Conservation (phyloP, 2,329 filamentous ascomycete species). For the Phialemoniopsis sp. region DNA sequence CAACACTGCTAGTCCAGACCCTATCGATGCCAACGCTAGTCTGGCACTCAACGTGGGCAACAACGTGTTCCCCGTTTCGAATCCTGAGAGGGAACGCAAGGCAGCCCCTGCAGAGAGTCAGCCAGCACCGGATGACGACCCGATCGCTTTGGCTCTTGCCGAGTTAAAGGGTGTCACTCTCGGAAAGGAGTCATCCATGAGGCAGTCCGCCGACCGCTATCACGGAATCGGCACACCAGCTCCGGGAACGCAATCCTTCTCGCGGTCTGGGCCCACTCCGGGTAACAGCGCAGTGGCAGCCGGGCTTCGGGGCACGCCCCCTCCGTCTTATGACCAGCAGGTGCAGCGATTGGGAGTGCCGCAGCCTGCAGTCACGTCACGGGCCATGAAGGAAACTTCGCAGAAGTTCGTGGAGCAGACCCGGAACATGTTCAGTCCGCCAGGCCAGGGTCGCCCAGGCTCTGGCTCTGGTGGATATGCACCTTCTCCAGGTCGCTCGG, state of each 20-base stretch:
- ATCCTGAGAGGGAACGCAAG: constrained; percentile 60
- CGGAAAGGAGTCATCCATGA: constrained; percentile 71
- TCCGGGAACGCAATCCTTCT: constrained; percentile 41
- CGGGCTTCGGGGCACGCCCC: constrained; percentile 69
- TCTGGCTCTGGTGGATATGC: constrained; percentile 10
- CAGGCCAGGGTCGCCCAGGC: constrained; percentile 25
- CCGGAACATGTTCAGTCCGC: constrained; percentile 65
- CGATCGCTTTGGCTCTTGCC: constrained; percentile 86
- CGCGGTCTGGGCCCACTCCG: constrained; percentile 29
- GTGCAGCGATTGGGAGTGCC: constrained; percentile 82
- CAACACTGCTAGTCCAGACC: constrained; percentile 66
- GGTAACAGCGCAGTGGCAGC: constrained; percentile 41
- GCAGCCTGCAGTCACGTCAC: constrained; percentile 85
- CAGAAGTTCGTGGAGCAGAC: constrained; percentile 84
- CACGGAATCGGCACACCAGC: constrained; percentile 87
- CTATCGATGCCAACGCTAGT: constrained; percentile 86
- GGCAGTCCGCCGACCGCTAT: constrained; percentile 95
- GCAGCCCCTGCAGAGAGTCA: constrained; percentile 18
- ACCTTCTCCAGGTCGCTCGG: constrained; percentile 45
- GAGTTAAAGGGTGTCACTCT: constrained; percentile 81
- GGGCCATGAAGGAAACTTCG: constrained; percentile 92
- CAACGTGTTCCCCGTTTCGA: constrained; percentile 91
- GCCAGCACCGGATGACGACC: constrained; percentile 66
- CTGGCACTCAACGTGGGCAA: constrained; percentile 92
- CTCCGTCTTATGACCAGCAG: constrained; percentile 79